phyloP scores from a whole-genome alignment of 495 filamentous ascomycete species.

The Barbatosphaeria neglecta region DNA sequence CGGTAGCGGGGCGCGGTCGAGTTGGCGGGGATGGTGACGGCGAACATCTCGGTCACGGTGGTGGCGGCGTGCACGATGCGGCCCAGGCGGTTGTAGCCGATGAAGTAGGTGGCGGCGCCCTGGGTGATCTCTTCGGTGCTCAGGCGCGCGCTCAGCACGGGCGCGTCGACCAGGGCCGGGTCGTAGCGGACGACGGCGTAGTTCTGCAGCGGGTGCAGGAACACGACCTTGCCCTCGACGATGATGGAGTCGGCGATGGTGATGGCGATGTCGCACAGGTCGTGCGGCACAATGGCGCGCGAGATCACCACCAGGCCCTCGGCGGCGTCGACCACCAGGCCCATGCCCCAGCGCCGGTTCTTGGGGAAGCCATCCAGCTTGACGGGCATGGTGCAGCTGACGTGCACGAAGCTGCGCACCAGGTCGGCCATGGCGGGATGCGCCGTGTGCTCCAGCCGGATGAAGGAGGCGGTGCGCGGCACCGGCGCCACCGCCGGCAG shows the following conservation, averaged over 20 bases:
- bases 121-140: conserved; percentile 76
- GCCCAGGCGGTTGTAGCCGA: conserved; percentile 93
- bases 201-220: conserved; percentile 97
- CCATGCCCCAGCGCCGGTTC: conserved; percentile 85
- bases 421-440: conserved; percentile 84
- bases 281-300: conserved; percentile 85
- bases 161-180: conserved; percentile 79
- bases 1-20: conserved; percentile 84
- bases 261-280: conserved; percentile 89
- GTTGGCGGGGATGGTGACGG: conserved; percentile 91
- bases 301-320: conserved; percentile 92
- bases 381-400: conserved; percentile 82
- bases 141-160: conserved; percentile 78
- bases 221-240: conserved; percentile 84
- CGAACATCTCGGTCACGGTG: conserved; percentile 92
- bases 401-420: conserved; percentile 86
- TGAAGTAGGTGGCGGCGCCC: conserved; percentile 79
- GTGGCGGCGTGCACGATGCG: conserved; percentile 90
- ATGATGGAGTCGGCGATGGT: conserved; percentile 94
- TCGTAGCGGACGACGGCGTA: conserved; percentile 95
- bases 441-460: conserved; percentile 76
- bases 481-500: conserved; percentile 61
- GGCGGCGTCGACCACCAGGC: conserved; percentile 88
- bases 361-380: conserved; percentile 95
- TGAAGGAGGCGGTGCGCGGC: conserved; percentile 73